Base-by-base conservation (phyloP, 768 basidiomycete species). In the Tylopilus subfusipes region DNA sequence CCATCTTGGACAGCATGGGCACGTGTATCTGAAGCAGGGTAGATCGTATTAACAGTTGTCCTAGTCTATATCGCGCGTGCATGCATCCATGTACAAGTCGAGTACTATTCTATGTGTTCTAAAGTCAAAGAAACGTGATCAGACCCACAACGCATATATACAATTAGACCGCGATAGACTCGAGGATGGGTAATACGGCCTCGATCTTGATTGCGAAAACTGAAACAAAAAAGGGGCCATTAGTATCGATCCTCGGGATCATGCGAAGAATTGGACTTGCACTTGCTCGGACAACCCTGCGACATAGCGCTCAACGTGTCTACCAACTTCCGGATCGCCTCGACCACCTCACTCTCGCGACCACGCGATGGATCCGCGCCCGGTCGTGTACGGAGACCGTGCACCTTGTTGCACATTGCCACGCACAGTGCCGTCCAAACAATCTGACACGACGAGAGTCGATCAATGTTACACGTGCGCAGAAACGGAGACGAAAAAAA, bases 131-230 rank as follows among this genome's bases (percentile, higher is more conserved):
- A 19, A 42, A 36, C 8, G 3, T 19, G 48, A 42, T 27, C 22
- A 16, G 11, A 6, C 7, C 34, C 19, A 22, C 16, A 24, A 19
- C 2, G 5, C n/a, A n/a, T n/a, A 21, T n/a, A 7, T 31, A 19
- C 29, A 18, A 18, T 27, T 43, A 27, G 42, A 43, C 12, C 5
- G 21, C 39, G 39, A 40, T 21, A 55, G 36, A 31, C 10, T 53
- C 8, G 30, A 40, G 25, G 24, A 27, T 12, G 5, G 18, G 25
- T 8, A 68, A 25, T 19, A 69, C 40, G 1, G 61, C 60, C 52
- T 71, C 68, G 34, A 70, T 60, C 33, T 59, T 62, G 29, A 50
- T 52, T 19, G 64, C 57, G 16, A 66, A 60, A 31, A 61, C 66
- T 68, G 36, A 2, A 52, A 22, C 42, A 33, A 25, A 24, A 25